These are phyloP conservation scores for Euryodendron excelsum DNA, from an alignment of 148 eudicot species.

Conservation along the genomic window DNA sequence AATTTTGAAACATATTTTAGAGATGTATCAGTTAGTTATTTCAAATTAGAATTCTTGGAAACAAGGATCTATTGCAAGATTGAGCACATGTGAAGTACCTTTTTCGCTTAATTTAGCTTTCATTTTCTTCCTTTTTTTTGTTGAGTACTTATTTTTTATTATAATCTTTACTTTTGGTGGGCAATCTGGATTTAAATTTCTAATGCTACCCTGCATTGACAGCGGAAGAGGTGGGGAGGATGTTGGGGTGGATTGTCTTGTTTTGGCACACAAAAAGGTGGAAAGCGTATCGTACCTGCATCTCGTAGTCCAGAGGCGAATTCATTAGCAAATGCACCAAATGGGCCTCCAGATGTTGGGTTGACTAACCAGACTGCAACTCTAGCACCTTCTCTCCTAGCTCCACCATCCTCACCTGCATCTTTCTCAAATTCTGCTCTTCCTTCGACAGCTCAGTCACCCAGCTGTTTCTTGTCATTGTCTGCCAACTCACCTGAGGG, in stretches of 20 bases:
- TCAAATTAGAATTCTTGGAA: neutral
- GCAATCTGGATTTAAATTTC: neutral
- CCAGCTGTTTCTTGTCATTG: conserved; percentile 57
- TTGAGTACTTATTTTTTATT: neutral
- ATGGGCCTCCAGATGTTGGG: conserved; percentile 61
- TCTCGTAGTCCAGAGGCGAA: conserved; percentile 77
- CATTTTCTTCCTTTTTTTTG: neutral
- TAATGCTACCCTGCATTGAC: conserved; percentile 32
- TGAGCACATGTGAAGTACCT: neutral
- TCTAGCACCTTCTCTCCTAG: conserved; percentile 72
- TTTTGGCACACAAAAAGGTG: conserved; percentile 71
- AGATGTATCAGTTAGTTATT: neutral
- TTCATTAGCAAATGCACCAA: conserved; percentile 53
- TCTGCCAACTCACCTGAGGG: conserved; percentile 84
- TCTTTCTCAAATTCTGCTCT: conserved; percentile 87
- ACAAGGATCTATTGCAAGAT: neutral
- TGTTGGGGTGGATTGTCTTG: conserved; percentile 86
- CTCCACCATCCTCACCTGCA: conserved; percentile 98
- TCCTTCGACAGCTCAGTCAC: conserved; percentile 92
- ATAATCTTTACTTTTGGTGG: neutral
- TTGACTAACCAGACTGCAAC: conserved; percentile 56
- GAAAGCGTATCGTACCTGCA: conserved; percentile 88
- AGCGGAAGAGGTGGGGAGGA: conserved; percentile 89
- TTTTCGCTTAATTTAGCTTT: conserved; percentile 3
- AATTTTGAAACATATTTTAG: neutral